Evolutionary conservation across 805 yeast genomes (phyloP).

Genomic region (Wickerhamomyces strasburgensis): DNA sequence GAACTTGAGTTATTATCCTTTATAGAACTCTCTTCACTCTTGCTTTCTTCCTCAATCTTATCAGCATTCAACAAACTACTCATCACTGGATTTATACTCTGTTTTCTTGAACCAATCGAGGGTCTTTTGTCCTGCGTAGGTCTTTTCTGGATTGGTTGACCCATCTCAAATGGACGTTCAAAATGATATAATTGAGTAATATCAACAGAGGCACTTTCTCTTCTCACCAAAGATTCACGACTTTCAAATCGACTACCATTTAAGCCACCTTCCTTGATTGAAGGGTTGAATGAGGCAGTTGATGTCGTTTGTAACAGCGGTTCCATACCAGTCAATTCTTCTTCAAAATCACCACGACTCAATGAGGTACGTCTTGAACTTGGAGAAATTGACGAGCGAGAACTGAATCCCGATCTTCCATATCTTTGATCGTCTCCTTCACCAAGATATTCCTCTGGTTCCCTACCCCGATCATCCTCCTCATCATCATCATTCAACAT

Average conservation of each 20-base stretch:
- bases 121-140: not conserved
- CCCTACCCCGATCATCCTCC: slow-evolving; percentile 3
- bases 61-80: slow-evolving; percentile 10
- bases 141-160: slow-evolving; percentile 4
- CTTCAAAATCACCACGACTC: slow-evolving; percentile 6
- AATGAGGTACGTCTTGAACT: slow-evolving; percentile 14
- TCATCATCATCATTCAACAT: slow-evolving; percentile 2
- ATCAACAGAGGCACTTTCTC: slow-evolving; percentile 30
- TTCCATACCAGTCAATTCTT: slow-evolving; percentile 21
- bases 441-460: slow-evolving; percentile 5
- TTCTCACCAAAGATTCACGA: slow-evolving; percentile 27
- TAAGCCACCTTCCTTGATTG: slow-evolving; percentile 2
- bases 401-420: slow-evolving; percentile 13
- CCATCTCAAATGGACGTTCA: slow-evolving; percentile 11
- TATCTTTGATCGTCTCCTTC: slow-evolving; percentile 1
- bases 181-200: slow-evolving; percentile 32
- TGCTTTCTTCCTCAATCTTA: slow-evolving; percentile 12
- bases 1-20: slow-evolving; percentile 6
- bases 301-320: slow-evolving; percentile 25
- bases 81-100: slow-evolving; percentile 8
- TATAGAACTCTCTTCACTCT: slow-evolving; percentile 12
- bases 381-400: slow-evolving; percentile 9
- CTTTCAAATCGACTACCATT: slow-evolving; percentile 20
- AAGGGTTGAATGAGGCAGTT: slow-evolving; percentile 3
- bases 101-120: slow-evolving; percentile 1